A percentile compares a stretch with the other conserved stretches of the same genome.
These are phyloP conservation scores for Detonula confervacea DNA, from an alignment of 352 stramenopile genomes.

Conservation along the genomic window DNA sequence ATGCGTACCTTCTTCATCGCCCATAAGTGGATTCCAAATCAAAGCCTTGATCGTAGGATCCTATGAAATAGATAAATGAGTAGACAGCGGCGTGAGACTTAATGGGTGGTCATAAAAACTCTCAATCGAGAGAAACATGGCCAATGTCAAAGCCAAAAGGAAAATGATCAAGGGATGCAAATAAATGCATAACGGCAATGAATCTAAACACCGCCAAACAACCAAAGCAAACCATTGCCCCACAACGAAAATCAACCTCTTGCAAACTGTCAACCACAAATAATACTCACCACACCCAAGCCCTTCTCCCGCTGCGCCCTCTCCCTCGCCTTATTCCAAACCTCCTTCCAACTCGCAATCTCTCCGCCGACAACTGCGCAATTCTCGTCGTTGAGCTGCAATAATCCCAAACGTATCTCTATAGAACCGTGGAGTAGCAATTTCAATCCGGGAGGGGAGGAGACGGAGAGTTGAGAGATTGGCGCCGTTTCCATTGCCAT, in stretches of 20 bases:
- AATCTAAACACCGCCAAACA: not conserved
- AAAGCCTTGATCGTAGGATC: slow-evolving; percentile 80
- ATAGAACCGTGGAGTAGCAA: slow-evolving; percentile 66
- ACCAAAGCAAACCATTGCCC: not conserved
- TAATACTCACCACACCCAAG: slow-evolving; percentile 52
- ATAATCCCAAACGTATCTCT: slow-evolving; percentile 54
- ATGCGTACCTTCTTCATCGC: slow-evolving; percentile 47
- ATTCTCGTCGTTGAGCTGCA: slow-evolving; percentile 68
- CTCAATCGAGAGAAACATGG: no score
- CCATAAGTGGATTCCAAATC: slow-evolving; percentile 62
- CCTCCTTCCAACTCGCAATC: slow-evolving; percentile 54
- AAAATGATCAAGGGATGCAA: not conserved
- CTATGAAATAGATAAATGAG: no score
- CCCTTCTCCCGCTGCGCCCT: slow-evolving; percentile 51
- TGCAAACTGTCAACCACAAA: not conserved
- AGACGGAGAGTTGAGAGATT: slow-evolving; percentile 47
- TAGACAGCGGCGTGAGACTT: no score
- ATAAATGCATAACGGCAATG: not conserved
- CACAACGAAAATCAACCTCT: not conserved
- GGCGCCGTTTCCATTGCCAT: slow-evolving; percentile 64
- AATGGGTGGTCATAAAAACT: no score
- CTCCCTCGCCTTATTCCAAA: slow-evolving; percentile 57
- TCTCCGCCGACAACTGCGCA: slow-evolving; percentile 62
- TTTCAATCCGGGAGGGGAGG: slow-evolving; percentile 63
- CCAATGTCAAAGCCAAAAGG: no score